These are phyloP conservation scores for Phytophthora macrochlamydospora DNA, from an alignment of 352 stramenopile species.

Conservation along the genomic window DNA sequence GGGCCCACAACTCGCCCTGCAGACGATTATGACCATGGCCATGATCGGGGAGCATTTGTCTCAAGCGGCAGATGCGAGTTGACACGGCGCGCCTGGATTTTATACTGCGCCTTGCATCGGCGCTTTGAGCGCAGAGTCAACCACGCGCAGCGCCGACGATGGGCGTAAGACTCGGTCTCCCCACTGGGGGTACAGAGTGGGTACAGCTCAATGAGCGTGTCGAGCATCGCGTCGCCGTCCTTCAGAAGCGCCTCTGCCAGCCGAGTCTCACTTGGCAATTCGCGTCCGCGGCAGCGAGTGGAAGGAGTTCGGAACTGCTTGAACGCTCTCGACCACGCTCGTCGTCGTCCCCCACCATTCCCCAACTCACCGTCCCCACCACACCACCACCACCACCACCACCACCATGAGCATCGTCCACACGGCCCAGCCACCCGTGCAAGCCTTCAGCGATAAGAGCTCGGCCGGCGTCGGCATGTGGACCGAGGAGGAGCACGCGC, in stretches of 20 bases:
- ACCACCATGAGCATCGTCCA: conserved; percentile 27
- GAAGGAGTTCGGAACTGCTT: not conserved
- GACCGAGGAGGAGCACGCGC: conserved; percentile 73
- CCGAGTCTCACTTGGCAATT: conserved; percentile 38
- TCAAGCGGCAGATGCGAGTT: conserved; percentile 1
- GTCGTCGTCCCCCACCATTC: conserved; percentile 1
- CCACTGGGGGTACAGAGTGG: conserved; percentile 21
- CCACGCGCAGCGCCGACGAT: conserved; percentile 10
- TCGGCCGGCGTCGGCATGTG: conserved; percentile 52
- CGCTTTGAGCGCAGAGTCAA: not conserved
- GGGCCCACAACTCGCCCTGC: too few relatives aligned
- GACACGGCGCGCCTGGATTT: not conserved
- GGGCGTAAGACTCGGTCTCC: conserved; percentile 29
- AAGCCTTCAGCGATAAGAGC: conserved; percentile 24
- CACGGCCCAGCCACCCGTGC: conserved; percentile 7
- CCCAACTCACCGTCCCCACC: conserved; percentile 13
- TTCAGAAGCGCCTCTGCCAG: conserved; percentile 35
- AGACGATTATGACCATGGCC: too few relatives aligned
- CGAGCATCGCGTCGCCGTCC: conserved; percentile 3
- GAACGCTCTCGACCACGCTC: not conserved
- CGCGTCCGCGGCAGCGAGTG: conserved; percentile 23
- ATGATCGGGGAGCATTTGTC: not conserved
- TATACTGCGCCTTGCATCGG: not conserved
- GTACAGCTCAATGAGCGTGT: conserved; percentile 10
- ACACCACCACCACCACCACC: not conserved